phyloP scores from a whole-genome alignment of 208 protist species.

The Naegleria gruberi region DNA sequence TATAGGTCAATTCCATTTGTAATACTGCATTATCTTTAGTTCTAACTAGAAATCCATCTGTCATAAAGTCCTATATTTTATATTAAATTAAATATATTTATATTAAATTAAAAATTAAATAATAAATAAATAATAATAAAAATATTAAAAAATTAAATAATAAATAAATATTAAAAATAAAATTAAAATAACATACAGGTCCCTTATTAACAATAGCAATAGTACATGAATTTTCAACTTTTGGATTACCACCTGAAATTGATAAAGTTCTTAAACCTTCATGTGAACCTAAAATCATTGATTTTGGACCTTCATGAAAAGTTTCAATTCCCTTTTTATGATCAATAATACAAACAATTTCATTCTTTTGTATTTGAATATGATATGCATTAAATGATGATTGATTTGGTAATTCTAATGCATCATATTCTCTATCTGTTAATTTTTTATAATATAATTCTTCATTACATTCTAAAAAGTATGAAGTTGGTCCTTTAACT shows the following conservation, averaged over 20 bases:
- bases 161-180: no score
- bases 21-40: slow-evolving; percentile 74
- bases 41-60: slow-evolving; percentile 45
- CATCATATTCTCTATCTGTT: background rate
- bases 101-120: no score
- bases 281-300: slow-evolving; percentile 62
- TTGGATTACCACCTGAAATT: slow-evolving; percentile 61
- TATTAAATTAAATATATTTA: background rate
- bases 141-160: no score
- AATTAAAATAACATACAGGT: no score
- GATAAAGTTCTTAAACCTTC: slow-evolving; percentile 69
- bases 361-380: slow-evolving; percentile 18
- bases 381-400: background rate
- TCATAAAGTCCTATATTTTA: slow-evolving; percentile 22
- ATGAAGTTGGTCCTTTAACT: slow-evolving; percentile 55
- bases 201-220: background rate
- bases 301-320: slow-evolving; percentile 66
- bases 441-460: slow-evolving; percentile 38
- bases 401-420: background rate
- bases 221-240: background rate
- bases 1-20: slow-evolving; percentile 67
- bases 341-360: slow-evolving; percentile 2
- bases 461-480: slow-evolving; percentile 60
- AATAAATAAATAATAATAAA: no score
- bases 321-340: slow-evolving; percentile 52